Conservation (phyloP, 768 basidiomycete genomes). For the Mrakia gelida region DNA sequence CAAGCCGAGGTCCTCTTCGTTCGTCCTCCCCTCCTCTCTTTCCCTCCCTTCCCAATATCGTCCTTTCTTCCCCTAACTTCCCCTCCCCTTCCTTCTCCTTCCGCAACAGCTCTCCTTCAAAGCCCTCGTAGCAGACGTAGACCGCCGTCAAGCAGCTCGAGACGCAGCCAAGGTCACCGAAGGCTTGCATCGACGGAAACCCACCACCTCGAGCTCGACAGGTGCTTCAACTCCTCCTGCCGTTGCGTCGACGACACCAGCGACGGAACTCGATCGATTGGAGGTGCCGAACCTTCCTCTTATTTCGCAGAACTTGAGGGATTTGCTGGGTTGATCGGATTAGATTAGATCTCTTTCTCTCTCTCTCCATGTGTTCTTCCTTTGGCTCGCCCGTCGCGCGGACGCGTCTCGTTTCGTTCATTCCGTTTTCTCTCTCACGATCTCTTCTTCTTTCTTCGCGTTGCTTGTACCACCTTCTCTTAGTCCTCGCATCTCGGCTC, state of each 20-base stretch:
- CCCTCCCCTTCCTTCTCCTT: background rate
- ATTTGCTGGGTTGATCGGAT: background rate
- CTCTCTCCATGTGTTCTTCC: no score
- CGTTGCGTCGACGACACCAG: no score
- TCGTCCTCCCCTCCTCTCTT: background rate
- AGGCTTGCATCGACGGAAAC: background rate
- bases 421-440: background rate
- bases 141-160: constrained; percentile 48
- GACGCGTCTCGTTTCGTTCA: no score
- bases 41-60: background rate
- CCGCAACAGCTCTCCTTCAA: constrained; percentile 62
- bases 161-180: background rate
- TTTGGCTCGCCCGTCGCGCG: no score
- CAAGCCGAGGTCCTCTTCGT: constrained; percentile 92
- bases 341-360: background rate
- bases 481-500: background rate
- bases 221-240: background rate
- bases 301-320: constrained; percentile 27
- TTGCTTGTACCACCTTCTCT: background rate
- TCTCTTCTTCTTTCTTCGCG: background rate
- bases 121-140: constrained; percentile 81
- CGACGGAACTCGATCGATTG: constrained; percentile 17
- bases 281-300: constrained; percentile 27
- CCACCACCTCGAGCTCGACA: background rate
- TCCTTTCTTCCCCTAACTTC: background rate